A percentile compares a stretch with the other conserved stretches of the same genome.
Evolutionary conservation across 2,329 filamentous ascomycete genomes (phyloP).

Genomic region (Fusarium nanum): DNA sequence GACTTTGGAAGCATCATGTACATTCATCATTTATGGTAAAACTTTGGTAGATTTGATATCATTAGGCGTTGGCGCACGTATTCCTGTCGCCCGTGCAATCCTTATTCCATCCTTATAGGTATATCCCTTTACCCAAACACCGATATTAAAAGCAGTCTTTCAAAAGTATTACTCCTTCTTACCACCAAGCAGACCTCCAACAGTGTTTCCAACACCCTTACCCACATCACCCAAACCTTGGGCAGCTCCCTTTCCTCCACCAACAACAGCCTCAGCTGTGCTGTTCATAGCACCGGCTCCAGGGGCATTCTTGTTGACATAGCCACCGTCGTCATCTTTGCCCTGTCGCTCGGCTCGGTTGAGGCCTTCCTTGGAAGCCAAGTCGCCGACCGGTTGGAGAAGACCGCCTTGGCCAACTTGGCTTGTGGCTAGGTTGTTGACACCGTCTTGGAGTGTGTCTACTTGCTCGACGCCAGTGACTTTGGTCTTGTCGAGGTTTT

Average conservation of each 20-base stretch:
- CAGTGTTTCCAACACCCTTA: constrained; percentile 31
- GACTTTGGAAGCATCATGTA: neutral
- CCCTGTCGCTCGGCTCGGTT: constrained; percentile 73
- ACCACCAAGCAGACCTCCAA: constrained; percentile 53
- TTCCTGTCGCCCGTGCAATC: neutral
- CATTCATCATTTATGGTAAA: neutral
- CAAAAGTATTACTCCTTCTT: constrained; percentile 40
- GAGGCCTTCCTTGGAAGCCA: constrained; percentile 71
- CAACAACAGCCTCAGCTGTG: constrained; percentile 44
- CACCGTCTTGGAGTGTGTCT: constrained; percentile 75
- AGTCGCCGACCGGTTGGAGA: constrained; percentile 71
- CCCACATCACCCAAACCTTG: constrained; percentile 47
- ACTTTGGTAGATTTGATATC: neutral
- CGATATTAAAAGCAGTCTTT: neutral
- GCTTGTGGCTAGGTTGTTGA: constrained; percentile 70
- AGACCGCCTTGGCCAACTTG: constrained; percentile 77
- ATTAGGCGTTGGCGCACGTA: constrained; percentile 16
- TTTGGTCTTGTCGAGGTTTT: constrained; percentile 75
- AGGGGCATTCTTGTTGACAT: constrained; percentile 52
- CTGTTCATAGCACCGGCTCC: constrained; percentile 45
- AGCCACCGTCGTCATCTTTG: constrained; percentile 69
- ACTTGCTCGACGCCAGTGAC: constrained; percentile 74
- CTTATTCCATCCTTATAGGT: neutral
- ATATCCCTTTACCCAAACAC: constrained; percentile 16
- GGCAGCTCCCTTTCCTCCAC: constrained; percentile 50